Conservation (phyloP, 106 monocot genomes). For the Apostasia shenzhenica region DNA sequence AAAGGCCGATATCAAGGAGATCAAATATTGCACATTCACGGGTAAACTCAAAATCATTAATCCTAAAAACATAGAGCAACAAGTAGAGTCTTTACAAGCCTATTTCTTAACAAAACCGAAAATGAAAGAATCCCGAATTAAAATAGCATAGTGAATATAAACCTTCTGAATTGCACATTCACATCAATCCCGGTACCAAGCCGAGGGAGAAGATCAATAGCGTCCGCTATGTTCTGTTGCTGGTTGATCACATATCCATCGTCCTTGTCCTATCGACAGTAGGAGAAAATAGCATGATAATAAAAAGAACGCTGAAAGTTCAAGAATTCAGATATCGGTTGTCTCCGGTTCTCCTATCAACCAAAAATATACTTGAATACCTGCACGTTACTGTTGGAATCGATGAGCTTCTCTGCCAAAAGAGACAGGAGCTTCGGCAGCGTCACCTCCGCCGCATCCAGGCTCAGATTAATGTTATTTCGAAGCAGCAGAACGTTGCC, state of each 20-base stretch:
- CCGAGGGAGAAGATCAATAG: slow-evolving; percentile 84
- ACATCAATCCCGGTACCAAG: slow-evolving; percentile 91
- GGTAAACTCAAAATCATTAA: slow-evolving; percentile 94
- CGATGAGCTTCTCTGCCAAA: slow-evolving; percentile 73
- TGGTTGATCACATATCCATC: slow-evolving; percentile 74
- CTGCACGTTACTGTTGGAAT: slow-evolving; percentile 75
- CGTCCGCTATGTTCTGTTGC: slow-evolving; percentile 85
- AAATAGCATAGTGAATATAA: neutral
- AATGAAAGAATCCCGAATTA: neutral
- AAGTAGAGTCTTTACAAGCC: neutral
- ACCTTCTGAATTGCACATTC: slow-evolving; percentile 92
- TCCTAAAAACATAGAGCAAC: slow-evolving; percentile 31
- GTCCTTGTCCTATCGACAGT: slow-evolving; percentile 48
- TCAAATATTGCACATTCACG: slow-evolving; percentile 94
- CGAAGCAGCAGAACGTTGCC: slow-evolving; percentile 83
- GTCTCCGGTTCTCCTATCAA: neutral
- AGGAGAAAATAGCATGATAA: neutral
- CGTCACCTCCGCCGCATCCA: slow-evolving; percentile 59
- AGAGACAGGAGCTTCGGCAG: slow-evolving; percentile 73
- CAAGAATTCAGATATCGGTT: slow-evolving; percentile 5
- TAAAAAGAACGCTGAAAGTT: neutral
- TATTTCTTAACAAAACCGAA: slow-evolving; percentile 1
- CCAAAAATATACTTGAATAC: slow-evolving; percentile 13
- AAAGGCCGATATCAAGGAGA: slow-evolving; percentile 89
- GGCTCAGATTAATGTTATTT: slow-evolving; percentile 51